phyloP scores from a whole-genome alignment of 1,139 yeast species.

The Geotrichum armillariae region DNA sequence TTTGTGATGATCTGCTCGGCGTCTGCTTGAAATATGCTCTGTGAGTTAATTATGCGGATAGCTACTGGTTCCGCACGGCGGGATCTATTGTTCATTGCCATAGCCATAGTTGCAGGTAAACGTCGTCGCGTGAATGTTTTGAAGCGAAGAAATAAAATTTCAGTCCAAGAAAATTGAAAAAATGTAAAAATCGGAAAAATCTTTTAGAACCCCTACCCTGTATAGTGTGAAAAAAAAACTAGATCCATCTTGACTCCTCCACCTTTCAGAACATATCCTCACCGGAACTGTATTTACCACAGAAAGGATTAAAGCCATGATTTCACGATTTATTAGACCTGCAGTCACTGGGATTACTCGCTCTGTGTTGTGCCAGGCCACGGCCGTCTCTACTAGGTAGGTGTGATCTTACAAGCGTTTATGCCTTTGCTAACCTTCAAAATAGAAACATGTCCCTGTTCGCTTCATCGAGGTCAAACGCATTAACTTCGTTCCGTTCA shows the following conservation, averaged over 20 bases:
- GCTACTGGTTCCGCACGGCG: constrained; percentile 28
- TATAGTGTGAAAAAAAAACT: not conserved
- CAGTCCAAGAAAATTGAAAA: not conserved
- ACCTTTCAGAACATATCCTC: not conserved
- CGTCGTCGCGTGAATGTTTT: too few relatives aligned
- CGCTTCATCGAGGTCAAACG: constrained; percentile 21
- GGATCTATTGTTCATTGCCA: constrained; percentile 1
- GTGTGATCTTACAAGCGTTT: not conserved
- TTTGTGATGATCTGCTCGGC: constrained; percentile 47
- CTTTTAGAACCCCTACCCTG: not conserved
- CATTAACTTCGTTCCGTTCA: constrained; percentile 25
- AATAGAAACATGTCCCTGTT: constrained; percentile 25
- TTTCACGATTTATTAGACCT: constrained; percentile 7
- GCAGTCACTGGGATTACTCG: not conserved
- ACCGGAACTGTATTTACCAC: not conserved
- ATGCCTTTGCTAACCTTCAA: too few relatives aligned
- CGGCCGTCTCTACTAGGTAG: not conserved
- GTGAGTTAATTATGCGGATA: constrained; percentile 30
- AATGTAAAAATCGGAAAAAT: not conserved
- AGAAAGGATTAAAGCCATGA: not conserved
- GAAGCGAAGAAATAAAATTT: not conserved
- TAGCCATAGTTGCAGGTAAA: not conserved
- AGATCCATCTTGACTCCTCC: not conserved
- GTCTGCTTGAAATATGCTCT: constrained; percentile 36
- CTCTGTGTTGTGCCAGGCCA: not conserved